Evolutionary conservation across 371 early-diverging fungal species (phyloP).

Genomic region (Gilbertella persicaria): DNA sequence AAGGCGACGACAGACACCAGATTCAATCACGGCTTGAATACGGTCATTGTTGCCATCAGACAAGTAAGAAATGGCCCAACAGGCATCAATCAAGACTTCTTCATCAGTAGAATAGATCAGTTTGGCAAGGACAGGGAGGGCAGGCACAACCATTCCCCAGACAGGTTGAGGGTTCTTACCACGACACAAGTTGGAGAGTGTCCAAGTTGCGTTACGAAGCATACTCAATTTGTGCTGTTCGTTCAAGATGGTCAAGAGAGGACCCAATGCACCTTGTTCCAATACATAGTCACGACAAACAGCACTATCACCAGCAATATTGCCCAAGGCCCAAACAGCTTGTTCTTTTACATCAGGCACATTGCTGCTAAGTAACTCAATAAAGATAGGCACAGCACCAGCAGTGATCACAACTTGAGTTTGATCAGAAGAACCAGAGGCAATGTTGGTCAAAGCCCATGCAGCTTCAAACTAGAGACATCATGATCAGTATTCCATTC

Average conservation of each 20-base stretch:
- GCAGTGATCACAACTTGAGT: slow-evolving; percentile 94
- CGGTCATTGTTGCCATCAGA: slow-evolving; percentile 95
- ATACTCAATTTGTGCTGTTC: slow-evolving; percentile 90
- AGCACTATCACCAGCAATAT: slow-evolving; percentile 99
- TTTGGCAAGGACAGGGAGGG: slow-evolving; percentile 87
- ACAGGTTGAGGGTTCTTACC: slow-evolving; percentile 97
- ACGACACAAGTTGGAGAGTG: slow-evolving; percentile 98
- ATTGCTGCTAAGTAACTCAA: slow-evolving; percentile 85
- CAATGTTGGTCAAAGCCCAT: slow-evolving; percentile 99
- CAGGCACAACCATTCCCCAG: slow-evolving; percentile 83
- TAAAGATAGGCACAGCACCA: slow-evolving; percentile 94
- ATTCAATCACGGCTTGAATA: slow-evolving; percentile 95
- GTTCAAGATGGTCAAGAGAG: slow-evolving; percentile 82
- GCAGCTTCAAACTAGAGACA: slow-evolving; percentile 95
- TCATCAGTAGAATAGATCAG: slow-evolving; percentile 90
- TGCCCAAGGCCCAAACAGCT: slow-evolving; percentile 99
- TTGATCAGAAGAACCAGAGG: slow-evolving; percentile 97
- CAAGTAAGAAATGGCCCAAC: slow-evolving; percentile 99
- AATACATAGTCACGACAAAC: slow-evolving; percentile 94
- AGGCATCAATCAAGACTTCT: slow-evolving; percentile 97
- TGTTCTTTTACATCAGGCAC: slow-evolving; percentile 97
- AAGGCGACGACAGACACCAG: slow-evolving; percentile 92
- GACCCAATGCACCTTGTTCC: slow-evolving; percentile 79
- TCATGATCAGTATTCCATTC: background rate
- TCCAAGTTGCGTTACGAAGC: slow-evolving; percentile 99